Conservation (phyloP, 257 asterid species). For the Craterostigma plantagineum region DNA sequence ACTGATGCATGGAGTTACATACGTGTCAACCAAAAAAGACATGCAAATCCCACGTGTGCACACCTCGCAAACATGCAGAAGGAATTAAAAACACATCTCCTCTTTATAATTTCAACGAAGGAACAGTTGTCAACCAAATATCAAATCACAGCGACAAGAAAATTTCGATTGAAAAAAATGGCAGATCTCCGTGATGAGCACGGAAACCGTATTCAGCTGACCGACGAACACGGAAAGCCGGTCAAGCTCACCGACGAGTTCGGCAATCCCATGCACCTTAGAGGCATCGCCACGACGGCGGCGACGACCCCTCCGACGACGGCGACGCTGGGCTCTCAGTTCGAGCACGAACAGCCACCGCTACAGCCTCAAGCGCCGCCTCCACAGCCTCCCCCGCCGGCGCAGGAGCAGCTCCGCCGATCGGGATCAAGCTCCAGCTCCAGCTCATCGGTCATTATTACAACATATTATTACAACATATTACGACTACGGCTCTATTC, state of each 20-base stretch:
- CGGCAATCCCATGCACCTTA: conserved; percentile 28
- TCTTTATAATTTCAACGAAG: too few species aligned
- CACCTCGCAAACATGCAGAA: conserved; percentile 29
- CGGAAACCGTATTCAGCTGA: conserved; percentile 66
- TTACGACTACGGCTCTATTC: too few species aligned
- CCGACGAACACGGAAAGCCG: conserved; percentile 69
- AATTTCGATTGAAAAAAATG: conserved; percentile 11
- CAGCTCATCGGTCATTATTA: conserved; percentile 41
- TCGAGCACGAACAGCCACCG: too few species aligned
- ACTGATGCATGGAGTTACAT: too few species aligned
- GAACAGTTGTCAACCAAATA: too few species aligned
- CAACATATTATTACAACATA: background rate
- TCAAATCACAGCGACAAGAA: background rate
- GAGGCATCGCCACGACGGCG: conserved; percentile 48
- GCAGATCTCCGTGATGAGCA: conserved; percentile 70
- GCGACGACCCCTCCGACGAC: too few species aligned
- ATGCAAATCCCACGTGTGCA: conserved; percentile 23
- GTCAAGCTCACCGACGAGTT: conserved; percentile 4
- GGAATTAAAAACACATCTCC: background rate
- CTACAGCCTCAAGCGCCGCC: too few species aligned
- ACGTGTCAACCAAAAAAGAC: too few species aligned
- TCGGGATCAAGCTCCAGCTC: too few species aligned
- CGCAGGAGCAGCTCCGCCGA: too few species aligned
- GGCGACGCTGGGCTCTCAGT: background rate
- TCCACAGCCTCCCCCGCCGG: conserved; percentile 3